Conservation (phyloP, 2,329 filamentous ascomycete species). For the Colletotrichum cordylinicola region DNA sequence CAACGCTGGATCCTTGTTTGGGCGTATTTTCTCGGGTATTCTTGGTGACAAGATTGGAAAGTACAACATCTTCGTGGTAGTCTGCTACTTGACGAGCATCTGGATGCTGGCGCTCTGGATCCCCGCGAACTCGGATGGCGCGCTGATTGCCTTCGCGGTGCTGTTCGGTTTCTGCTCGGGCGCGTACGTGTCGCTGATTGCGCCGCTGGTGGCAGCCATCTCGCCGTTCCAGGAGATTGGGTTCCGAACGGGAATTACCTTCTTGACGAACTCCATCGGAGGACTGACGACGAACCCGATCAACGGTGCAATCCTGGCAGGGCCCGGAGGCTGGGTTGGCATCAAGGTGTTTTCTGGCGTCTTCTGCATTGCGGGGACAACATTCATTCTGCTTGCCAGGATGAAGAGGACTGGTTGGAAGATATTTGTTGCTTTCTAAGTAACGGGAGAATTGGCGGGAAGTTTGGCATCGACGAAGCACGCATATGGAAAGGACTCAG, state of each 20-base stretch:
- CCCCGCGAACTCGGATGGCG: constrained; percentile 31
- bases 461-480: not conserved
- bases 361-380: constrained; percentile 34
- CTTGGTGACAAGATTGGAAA: constrained; percentile 40
- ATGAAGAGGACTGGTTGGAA: constrained; percentile 30
- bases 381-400: constrained; percentile 28
- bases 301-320: constrained; percentile 48
- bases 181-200: constrained; percentile 44
- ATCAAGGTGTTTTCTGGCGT: constrained; percentile 43
- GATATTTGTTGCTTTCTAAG: constrained; percentile 29
- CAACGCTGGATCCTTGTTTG: constrained; percentile 43
- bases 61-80: constrained; percentile 49
- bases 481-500: not conserved
- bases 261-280: constrained; percentile 59
- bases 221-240: constrained; percentile 61
- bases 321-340: constrained; percentile 33
- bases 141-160: constrained; percentile 42
- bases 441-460: not conserved
- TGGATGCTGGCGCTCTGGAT: constrained; percentile 49
- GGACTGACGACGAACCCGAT: constrained; percentile 65
- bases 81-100: constrained; percentile 46
- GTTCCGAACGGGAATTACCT: constrained; percentile 48
- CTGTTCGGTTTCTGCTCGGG: constrained; percentile 49
- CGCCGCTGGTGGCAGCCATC: constrained; percentile 53
- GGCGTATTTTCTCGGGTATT: constrained; percentile 37